Evolutionary conservation across 2,329 filamentous ascomycete genomes (phyloP).

Genomic region (Stachybotrys chlorohalonatus): DNA sequence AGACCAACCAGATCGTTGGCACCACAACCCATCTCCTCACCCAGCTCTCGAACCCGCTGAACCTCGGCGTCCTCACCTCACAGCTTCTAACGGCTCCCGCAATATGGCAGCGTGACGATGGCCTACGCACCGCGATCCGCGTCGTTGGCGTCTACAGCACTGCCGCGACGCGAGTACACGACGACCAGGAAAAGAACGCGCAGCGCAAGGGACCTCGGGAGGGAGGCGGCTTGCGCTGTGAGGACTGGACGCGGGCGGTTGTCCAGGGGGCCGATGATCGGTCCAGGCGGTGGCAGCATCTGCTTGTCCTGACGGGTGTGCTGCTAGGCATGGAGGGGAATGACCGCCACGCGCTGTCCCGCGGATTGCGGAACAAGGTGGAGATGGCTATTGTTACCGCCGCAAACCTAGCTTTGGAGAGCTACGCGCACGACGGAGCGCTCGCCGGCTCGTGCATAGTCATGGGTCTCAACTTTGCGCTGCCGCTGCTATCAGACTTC

Average conservation of each 20-base stretch:
- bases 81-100: conserved; percentile 64
- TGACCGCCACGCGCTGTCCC: conserved; percentile 54
- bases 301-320: conserved; percentile 71
- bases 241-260: conserved; percentile 48
- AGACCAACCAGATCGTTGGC: conserved; percentile 50
- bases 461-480: conserved; percentile 67
- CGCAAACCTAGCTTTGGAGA: conserved; percentile 63
- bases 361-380: conserved; percentile 54
- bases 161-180: conserved; percentile 47
- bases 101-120: conserved; percentile 55
- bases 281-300: conserved; percentile 69
- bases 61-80: conserved; percentile 62
- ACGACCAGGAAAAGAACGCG: conserved; percentile 32
- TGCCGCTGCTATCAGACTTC: conserved; percentile 57
- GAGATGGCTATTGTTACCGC: conserved; percentile 67
- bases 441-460: conserved; percentile 46
- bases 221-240: conserved; percentile 36
- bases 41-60: conserved; percentile 64
- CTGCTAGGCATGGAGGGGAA: conserved; percentile 66
- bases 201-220: conserved; percentile 19
- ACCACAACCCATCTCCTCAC: conserved; percentile 60
- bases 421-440: conserved; percentile 28
- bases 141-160: conserved; percentile 65
- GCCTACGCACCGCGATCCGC: conserved; percentile 53
- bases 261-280: conserved; percentile 48